Evolutionary conservation across 805 yeast species (phyloP), one percentile per base, ranked within the genome.

Genomic region (Yarrowia sp.): DNA sequence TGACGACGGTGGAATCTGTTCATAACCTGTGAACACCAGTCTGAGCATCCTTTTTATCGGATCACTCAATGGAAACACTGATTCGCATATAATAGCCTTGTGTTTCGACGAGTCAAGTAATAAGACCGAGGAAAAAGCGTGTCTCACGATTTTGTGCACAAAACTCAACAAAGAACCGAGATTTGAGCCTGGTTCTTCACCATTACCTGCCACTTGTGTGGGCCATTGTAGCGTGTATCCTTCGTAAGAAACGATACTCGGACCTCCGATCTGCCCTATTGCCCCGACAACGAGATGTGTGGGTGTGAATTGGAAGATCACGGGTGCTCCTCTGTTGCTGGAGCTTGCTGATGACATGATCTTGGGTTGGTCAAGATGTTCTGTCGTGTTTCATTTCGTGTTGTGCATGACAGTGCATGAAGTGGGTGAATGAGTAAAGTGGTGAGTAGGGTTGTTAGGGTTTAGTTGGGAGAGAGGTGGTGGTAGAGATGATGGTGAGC

Each of bases 141-240:
- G 67, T 19, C 55, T 36, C 5, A 63, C 43, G 11, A 35, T 35
- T 16, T 45, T 59, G 42, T 59, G 50, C n/a, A 59, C 3, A 14
- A 59, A 59, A 19, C 65, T 32, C n/a, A 59, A 16, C 5, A 59
- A 14, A 8, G 50, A 43, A 1, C 65, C 65, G 3, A 59, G 35
- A n/a, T 43, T 45, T 0, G 52, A 52, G 5, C 65, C 65, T 3
- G 65, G 65, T 14, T 35, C 32, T 8, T 16, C 14, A 1, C 19
- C 8, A 10, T 59, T 42, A 12, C 65, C 65, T 35, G 26, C 48
- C 5, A 43, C 52, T 14, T 59, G 65, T 14, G 65, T 59, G 4
- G 65, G 65, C 65, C 65, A 59, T 36, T 48, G 19, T 36, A 59
- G 19, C 16, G 46, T 59, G 52, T 59, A 43, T 16, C 65, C 65